Evolutionary conservation across 345 rosid genomes (phyloP).

Genomic region (Ceriops decandra): DNA sequence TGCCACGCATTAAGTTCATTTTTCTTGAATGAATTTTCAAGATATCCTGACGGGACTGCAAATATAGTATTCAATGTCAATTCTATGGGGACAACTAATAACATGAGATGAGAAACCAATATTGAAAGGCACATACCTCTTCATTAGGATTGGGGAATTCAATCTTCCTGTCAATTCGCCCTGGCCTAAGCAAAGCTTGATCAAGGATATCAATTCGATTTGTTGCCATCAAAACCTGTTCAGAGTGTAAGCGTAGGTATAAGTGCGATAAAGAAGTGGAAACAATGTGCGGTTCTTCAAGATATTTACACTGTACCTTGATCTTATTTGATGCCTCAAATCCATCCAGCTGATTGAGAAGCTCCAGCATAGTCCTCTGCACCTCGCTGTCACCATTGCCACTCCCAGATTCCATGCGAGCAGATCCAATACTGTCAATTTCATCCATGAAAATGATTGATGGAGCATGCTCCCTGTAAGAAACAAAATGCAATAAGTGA

Average conservation of each 20-base stretch:
- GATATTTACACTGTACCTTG: conserved; percentile 46
- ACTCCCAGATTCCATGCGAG: conserved; percentile 99
- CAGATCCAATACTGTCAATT: conserved; percentile 97
- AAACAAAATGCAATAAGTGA: conserved; percentile 2
- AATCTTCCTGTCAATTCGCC: conserved; percentile 94
- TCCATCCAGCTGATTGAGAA: conserved; percentile 97
- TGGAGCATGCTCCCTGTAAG: conserved; percentile 87
- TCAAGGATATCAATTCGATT: conserved; percentile 95
- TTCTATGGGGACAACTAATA: not conserved
- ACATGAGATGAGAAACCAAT: not conserved
- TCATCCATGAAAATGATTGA: conserved; percentile 98
- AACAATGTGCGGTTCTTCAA: not conserved
- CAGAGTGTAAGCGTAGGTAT: conserved; percentile 1
- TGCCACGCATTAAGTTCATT: conserved; percentile 98
- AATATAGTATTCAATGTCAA: conserved; percentile 11
- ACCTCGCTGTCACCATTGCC: conserved; percentile 99
- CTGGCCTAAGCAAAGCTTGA: conserved; percentile 99
- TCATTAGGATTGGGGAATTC: conserved; percentile 98
- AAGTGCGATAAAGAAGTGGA: not conserved
- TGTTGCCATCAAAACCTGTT: conserved; percentile 97
- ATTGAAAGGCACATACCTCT: conserved; percentile 44
- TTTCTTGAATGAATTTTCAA: conserved; percentile 93
- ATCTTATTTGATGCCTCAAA: conserved; percentile 99
- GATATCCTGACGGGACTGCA: conserved; percentile 92
- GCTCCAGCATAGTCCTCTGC: conserved; percentile 98